Conservation (phyloP, 2,329 filamentous ascomycete genomes). For the Aspergillus viridinutans region DNA sequence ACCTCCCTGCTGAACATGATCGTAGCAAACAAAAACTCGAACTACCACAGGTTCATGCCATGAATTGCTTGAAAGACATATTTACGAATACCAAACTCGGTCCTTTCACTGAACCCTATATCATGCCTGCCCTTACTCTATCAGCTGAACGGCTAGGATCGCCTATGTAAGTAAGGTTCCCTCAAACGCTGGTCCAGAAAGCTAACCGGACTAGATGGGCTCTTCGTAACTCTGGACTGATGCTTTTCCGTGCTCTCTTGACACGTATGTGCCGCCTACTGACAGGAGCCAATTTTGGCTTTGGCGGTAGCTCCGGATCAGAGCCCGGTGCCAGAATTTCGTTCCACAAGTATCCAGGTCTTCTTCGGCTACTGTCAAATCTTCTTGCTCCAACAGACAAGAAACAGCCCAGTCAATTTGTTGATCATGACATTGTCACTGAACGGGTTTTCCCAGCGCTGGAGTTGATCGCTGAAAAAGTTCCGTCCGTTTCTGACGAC, state of each 20-base stretch:
- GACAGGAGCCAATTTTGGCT: conserved; percentile 46
- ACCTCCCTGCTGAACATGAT: conserved; percentile 27
- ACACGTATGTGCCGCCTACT: conserved; percentile 52
- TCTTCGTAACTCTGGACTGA: conserved; percentile 86
- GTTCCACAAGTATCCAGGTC: conserved; percentile 39
- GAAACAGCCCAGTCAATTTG: conserved; percentile 10
- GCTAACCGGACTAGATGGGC: conserved; percentile 63
- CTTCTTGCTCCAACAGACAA: conserved; percentile 27
- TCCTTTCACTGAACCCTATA: conserved; percentile 66
- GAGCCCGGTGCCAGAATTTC: conserved; percentile 38
- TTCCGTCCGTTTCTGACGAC: conserved; percentile 31
- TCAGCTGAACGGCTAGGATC: conserved; percentile 76
- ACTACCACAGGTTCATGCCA: conserved; percentile 85
- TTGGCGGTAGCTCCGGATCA: conserved; percentile 41
- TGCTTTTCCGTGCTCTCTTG: conserved; percentile 82
- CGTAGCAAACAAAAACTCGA: conserved; percentile 44
- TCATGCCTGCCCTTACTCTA: conserved; percentile 71
- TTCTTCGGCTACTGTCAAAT: conserved; percentile 33
- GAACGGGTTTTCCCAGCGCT: conserved; percentile 45
- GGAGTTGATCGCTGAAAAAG: conserved; percentile 43
- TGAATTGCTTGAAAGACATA: conserved; percentile 90
- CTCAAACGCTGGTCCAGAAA: background rate
- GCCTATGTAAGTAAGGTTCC: conserved; percentile 56
- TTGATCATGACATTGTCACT: conserved; percentile 33
- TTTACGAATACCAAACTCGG: conserved; percentile 79